Evolutionary conservation across 2,329 filamentous ascomycete species (phyloP).

Genomic region (Cladosporium austrohemisphaericum): DNA sequence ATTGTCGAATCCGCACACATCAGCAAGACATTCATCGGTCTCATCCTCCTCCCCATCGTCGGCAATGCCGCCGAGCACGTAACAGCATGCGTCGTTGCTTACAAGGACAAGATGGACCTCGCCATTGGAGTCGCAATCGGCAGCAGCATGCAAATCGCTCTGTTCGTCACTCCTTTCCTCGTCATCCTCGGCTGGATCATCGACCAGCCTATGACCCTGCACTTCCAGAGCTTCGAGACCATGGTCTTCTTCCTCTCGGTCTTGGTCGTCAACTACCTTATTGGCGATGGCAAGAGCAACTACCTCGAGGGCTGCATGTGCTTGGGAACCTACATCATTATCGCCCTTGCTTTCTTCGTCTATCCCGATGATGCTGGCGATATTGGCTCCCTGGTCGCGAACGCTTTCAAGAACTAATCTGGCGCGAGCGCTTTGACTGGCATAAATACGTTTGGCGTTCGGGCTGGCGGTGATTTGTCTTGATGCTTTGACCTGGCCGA

Average conservation of each 20-base stretch:
- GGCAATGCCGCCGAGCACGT: slow-evolving; percentile 57
- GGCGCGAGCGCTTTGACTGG: neutral
- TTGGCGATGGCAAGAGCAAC: slow-evolving; percentile 80
- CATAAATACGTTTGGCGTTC: neutral
- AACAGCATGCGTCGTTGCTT: slow-evolving; percentile 52
- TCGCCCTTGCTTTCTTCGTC: slow-evolving; percentile 58
- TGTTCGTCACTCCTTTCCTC: slow-evolving; percentile 56
- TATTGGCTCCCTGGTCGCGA: slow-evolving; percentile 22
- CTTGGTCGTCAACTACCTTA: slow-evolving; percentile 83
- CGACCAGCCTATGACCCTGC: slow-evolving; percentile 58
- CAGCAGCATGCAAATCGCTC: slow-evolving; percentile 53
- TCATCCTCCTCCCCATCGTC: slow-evolving; percentile 55
- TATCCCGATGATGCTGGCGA: slow-evolving; percentile 52
- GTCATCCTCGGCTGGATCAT: slow-evolving; percentile 57
- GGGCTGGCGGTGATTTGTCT: neutral
- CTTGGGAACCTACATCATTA: slow-evolving; percentile 55
- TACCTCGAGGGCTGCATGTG: slow-evolving; percentile 74
- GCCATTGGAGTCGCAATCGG: slow-evolving; percentile 55
- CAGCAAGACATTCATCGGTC: slow-evolving; percentile 55
- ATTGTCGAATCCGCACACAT: slow-evolving; percentile 51
- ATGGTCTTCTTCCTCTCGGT: slow-evolving; percentile 80
- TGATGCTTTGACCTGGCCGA: neutral
- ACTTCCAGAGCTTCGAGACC: slow-evolving; percentile 86
- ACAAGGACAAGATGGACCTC: slow-evolving; percentile 57
- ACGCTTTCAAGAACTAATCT: slow-evolving; percentile 13